Conservation (phyloP, 192 early-diverging fungal genomes). For the Mortierella antarctica region DNA sequence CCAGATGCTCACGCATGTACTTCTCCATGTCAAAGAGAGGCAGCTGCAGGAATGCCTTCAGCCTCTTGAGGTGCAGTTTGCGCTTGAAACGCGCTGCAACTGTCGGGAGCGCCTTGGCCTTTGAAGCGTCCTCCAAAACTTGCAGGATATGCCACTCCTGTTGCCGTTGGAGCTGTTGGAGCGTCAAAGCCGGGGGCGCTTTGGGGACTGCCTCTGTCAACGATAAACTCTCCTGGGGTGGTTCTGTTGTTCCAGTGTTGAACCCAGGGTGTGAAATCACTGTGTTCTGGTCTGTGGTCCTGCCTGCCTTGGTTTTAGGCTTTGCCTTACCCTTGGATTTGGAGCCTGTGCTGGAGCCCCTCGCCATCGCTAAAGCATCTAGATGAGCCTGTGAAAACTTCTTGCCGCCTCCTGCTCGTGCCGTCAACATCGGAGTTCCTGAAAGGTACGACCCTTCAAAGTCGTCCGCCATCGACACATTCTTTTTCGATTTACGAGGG, state of each 20-base stretch:
- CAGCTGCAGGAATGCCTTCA: conserved; percentile 72
- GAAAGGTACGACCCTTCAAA: conserved; percentile 8
- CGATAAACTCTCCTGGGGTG: conserved; percentile 19
- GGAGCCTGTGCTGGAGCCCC: conserved; percentile 9
- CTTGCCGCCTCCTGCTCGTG: conserved; percentile 37
- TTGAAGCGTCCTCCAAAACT: conserved; percentile 55
- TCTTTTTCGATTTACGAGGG: conserved; percentile 38
- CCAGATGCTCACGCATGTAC: conserved; percentile 53
- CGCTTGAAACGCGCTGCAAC: conserved; percentile 65
- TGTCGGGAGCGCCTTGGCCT: conserved; percentile 48
- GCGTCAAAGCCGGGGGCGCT: conserved; percentile 29
- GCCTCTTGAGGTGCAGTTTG: conserved; percentile 64
- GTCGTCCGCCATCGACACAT: conserved; percentile 40
- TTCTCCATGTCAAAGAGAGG: conserved; percentile 76
- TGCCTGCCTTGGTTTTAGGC: conserved; percentile 18
- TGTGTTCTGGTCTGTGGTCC: neutral
- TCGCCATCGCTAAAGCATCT: conserved; percentile 33
- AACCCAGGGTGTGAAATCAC: neutral
- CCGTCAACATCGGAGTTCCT: neutral
- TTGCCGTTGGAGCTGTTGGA: conserved; percentile 51
- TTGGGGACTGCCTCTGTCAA: conserved; percentile 8
- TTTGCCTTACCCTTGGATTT: conserved; percentile 23
- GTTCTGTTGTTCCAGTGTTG: neutral
- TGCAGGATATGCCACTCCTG: conserved; percentile 68
- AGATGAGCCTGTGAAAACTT: conserved; percentile 51